These are phyloP conservation scores for Fraxinus greggii DNA, from an alignment of 305 asterid species.

Conservation along the genomic window DNA sequence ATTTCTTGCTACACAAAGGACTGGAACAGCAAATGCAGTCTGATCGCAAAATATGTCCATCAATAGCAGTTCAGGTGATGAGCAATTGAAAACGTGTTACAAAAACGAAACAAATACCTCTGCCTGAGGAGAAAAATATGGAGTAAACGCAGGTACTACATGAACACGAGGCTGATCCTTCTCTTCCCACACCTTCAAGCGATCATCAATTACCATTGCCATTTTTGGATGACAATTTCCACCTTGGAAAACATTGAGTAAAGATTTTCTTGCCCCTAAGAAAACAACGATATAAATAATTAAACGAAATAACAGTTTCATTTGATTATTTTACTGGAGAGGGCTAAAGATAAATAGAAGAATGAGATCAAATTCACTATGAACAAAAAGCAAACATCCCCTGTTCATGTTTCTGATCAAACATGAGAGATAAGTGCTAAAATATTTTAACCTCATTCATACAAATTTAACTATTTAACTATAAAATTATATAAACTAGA, in stretches of 20 bases:
- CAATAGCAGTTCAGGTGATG: not conserved
- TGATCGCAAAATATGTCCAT: conserved; percentile 29
- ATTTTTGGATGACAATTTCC: conserved; percentile 92
- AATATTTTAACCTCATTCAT: not conserved
- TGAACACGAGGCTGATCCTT: conserved; percentile 97
- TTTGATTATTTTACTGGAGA: conserved; percentile 16
- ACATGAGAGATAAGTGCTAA: not conserved
- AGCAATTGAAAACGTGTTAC: conserved; percentile 16
- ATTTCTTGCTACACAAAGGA: conserved; percentile 95
- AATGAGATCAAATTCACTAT: conserved; percentile 8
- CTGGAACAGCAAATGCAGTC: conserved; percentile 87
- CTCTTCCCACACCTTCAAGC: conserved; percentile 95
- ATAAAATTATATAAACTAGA: not conserved
- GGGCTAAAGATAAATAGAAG: not conserved
- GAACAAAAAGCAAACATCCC: conserved; percentile 7
- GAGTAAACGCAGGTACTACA: conserved; percentile 94
- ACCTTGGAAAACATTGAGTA: conserved; percentile 78
- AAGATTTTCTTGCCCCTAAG: conserved; percentile 82
- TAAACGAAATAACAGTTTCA: not conserved
- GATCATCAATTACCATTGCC: conserved; percentile 99
- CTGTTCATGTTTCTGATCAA: not conserved
- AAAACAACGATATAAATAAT: not conserved
- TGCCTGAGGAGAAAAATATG: conserved; percentile 97
- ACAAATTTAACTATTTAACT: not conserved
- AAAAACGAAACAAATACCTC: conserved; percentile 53